A percentile compares a stretch with the other conserved stretches of the same genome.
Evolutionary conservation across 805 yeast species (phyloP).

Genomic region (Clavispora santaluciae): DNA sequence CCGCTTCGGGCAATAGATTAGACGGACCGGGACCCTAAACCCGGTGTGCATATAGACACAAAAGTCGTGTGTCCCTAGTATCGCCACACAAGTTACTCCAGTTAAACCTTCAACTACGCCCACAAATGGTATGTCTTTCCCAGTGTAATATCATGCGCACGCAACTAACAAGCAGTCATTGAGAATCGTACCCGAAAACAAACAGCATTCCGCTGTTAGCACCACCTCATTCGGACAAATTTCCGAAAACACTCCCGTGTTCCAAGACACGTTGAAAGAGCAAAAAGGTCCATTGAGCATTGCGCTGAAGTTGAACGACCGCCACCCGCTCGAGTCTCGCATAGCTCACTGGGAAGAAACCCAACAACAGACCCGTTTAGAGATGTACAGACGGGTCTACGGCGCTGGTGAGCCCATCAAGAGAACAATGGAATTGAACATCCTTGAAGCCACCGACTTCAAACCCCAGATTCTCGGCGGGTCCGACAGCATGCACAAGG

Average conservation of each 20-base stretch:
- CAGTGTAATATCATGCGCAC: background rate
- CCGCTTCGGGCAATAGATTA: too few species aligned
- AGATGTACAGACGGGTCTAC: conserved; percentile 73
- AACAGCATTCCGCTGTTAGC: conserved; percentile 43
- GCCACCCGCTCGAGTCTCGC: conserved; percentile 84
- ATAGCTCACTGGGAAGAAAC: conserved; percentile 75
- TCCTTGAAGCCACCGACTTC: conserved; percentile 66
- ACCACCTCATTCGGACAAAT: conserved; percentile 48
- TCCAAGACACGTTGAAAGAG: conserved; percentile 64
- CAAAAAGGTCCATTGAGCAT: conserved; percentile 60
- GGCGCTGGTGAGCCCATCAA: conserved; percentile 94
- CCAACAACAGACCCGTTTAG: conserved; percentile 65
- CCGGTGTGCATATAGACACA: too few species aligned
- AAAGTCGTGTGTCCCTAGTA: conserved; percentile 3
- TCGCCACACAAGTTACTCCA: background rate
- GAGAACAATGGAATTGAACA: conserved; percentile 80
- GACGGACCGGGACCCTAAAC: too few species aligned
- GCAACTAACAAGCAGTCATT: conserved; percentile 30
- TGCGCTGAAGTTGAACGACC: conserved; percentile 60
- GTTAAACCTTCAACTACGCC: background rate
- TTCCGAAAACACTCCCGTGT: conserved; percentile 63
- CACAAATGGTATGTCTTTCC: conserved; percentile 9
- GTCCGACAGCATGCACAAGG: conserved; percentile 58
- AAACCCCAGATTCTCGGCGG: conserved; percentile 63
- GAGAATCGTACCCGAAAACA: conserved; percentile 52